phyloP scores from a whole-genome alignment of 192 early-diverging fungal species.

The Mortierella hygrophila region DNA sequence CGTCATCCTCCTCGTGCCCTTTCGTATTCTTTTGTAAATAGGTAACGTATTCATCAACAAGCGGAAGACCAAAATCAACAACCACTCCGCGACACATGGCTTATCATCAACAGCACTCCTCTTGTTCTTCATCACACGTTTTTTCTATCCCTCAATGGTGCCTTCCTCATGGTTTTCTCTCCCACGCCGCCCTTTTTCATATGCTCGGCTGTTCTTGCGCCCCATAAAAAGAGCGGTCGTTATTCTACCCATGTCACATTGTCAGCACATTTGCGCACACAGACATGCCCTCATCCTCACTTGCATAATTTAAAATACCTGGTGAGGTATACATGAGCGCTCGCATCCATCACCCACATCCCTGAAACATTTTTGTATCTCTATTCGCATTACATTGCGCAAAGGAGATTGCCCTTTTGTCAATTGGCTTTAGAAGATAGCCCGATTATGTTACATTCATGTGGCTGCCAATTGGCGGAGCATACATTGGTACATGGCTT shows the following conservation, averaged over 20 bases:
- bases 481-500: neutral
- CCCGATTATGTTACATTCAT: neutral
- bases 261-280: neutral
- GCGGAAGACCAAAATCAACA: neutral
- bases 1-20: neutral
- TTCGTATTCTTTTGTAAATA: slow-evolving; percentile 7
- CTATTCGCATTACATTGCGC: neutral
- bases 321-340: neutral
- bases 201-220: neutral
- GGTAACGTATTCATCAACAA: neutral
- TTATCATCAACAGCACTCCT: neutral
- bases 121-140: neutral
- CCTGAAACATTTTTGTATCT: neutral
- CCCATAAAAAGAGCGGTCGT: neutral
- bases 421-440: neutral
- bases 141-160: neutral
- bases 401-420: neutral
- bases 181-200: neutral
- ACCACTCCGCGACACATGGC: neutral
- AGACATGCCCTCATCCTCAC: neutral
- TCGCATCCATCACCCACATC: neutral
- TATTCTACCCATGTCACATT: neutral
- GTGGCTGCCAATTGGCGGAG: neutral
- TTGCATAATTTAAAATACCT: neutral
- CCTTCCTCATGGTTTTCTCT: neutral